phyloP scores from a whole-genome alignment of 179 eudicot genomes.

The Silene vulgaris region DNA sequence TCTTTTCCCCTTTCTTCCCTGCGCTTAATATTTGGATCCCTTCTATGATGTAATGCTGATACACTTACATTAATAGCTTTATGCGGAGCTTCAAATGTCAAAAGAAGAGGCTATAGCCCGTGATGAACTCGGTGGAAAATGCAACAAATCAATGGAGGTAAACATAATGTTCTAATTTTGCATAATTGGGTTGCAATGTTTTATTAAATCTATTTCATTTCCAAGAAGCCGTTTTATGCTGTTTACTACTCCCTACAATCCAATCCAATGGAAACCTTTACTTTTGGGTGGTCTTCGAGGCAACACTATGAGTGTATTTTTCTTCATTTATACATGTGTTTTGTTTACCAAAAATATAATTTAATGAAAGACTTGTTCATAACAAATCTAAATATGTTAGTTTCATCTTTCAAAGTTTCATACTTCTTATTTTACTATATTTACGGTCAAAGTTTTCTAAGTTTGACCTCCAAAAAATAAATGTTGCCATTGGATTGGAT shows the following conservation, averaged over 20 bases:
- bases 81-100: conserved; percentile 51
- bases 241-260: background rate
- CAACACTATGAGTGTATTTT: too few species aligned
- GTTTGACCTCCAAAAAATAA: too few species aligned
- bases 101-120: conserved; percentile 61
- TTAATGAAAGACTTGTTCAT: too few species aligned
- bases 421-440: too few species aligned
- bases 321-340: too few species aligned
- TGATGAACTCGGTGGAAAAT: conserved; percentile 35
- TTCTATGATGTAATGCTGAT: background rate
- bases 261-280: too few species aligned
- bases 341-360: too few species aligned
- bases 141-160: conserved; percentile 33
- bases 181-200: conserved; percentile 1
- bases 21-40: background rate
- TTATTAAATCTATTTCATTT: conserved; percentile 9
- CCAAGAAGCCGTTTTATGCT: background rate
- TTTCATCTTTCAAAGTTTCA: too few species aligned
- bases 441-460: too few species aligned
- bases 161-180: conserved; percentile 19
- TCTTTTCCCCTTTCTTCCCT: background rate
- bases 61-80: conserved; percentile 37
- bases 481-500: background rate
- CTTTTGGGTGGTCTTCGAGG: too few species aligned
- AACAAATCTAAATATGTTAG: too few species aligned